Percentiles rank a stretch among this genome's conserved stretches.
phyloP scores from a whole-genome alignment of 306 rosid species.

The Cicer arietinum region DNA sequence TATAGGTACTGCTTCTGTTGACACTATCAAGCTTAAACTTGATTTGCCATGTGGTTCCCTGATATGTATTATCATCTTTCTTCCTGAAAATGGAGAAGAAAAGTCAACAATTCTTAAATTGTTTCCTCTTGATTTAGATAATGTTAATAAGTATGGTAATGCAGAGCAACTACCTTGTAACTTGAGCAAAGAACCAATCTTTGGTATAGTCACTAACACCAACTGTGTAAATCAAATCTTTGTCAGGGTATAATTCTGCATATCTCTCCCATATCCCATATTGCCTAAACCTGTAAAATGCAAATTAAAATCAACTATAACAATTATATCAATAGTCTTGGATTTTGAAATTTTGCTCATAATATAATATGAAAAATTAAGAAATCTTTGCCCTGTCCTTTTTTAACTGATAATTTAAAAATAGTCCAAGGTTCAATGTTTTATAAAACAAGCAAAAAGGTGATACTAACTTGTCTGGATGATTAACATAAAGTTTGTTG shows the following conservation, averaged over 20 bases:
- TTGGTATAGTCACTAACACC: constrained; percentile 71
- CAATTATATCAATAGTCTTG: no score
- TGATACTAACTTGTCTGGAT: constrained; percentile 74
- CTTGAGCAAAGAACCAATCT: constrained; percentile 97
- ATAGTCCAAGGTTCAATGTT: not conserved
- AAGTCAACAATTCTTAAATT: not conserved
- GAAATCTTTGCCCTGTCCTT: no score
- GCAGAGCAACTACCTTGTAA: constrained; percentile 63
- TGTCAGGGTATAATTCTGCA: constrained; percentile 76
- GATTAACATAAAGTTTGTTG: constrained; percentile 75
- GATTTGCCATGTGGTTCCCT: constrained; percentile 98
- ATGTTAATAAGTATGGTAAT: not conserved
- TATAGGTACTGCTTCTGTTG: constrained; percentile 53
- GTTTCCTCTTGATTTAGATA: not conserved
- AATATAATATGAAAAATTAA: not conserved
- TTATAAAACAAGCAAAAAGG: not conserved
- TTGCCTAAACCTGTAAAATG: constrained; percentile 72
- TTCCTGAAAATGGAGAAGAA: constrained; percentile 54
- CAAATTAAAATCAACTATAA: no score
- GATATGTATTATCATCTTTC: constrained; percentile 62
- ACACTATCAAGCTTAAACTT: constrained; percentile 67
- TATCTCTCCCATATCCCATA: constrained; percentile 95
- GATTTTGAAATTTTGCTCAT: not conserved
- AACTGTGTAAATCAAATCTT: constrained; percentile 71
- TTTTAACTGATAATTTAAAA: not conserved